Base-by-base conservation (phyloP, 169 alveolate genomes). In the Plasmodium berghei region DNA sequence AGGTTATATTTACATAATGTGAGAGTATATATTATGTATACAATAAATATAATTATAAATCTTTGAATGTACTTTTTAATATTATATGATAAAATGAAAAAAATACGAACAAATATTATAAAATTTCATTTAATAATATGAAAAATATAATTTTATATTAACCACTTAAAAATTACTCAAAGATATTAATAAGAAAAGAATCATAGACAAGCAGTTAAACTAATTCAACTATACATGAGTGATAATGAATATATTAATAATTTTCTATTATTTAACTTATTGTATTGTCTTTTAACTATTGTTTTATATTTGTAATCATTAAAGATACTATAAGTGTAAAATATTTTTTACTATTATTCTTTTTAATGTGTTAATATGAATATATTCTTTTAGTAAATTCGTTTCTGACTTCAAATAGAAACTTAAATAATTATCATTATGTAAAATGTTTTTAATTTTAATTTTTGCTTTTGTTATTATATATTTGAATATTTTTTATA, bases 251-350 rank as follows among this genome's bases (percentile, higher is more conserved):
- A 20, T 66, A 80, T 56, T 8, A 80, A 22, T 34, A 64, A 26
- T 54, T 66, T 64, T 42, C 8, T 20, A 54, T 80, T 80, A 26
- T 66, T 66, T 80, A 80, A 49, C 22, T 80, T 64, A 0, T 63
- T 9, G 18, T 54, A 66, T 80, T 55, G 42, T 26, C 18, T 80
- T 80, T 80, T 80, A 20, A 80, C 63, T 40, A 66, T 64, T 16
- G 66, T 66, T 80, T 64, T 80, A 71, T 80, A 80, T 80, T 80
- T 80, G 42, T 64, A 80, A 49, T 80, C 89, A 80, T 80, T 80
- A 22, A 64, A 34, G 61, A 63, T 55, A 71, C 54, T 64, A 55
- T 80, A 80, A 42, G 83, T 80, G 73, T 80, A 80, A 48, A 63
- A 54, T 14, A 80, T 59, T 56, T 80, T 80, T 34, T 67, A 54